Percentiles rank a stretch among this genome's conserved stretches.
phyloP scores from a whole-genome alignment of 2,329 filamentous ascomycete genomes.

The Arthroderma uncinatum region DNA sequence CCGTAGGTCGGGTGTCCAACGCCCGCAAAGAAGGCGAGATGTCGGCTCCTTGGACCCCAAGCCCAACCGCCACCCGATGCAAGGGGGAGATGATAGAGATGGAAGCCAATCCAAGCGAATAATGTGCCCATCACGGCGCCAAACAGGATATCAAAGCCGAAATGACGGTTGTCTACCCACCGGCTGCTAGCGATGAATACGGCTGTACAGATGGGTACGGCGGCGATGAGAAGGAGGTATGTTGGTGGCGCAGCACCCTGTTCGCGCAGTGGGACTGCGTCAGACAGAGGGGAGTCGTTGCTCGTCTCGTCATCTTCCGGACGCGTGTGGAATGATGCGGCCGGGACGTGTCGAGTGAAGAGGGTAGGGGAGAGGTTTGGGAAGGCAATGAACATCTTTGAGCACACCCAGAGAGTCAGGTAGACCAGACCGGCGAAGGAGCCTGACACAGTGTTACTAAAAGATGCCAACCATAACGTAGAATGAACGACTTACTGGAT shows the following conservation, averaged over 20 bases:
- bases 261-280: constrained; percentile 44
- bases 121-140: constrained; percentile 68
- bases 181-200: constrained; percentile 76
- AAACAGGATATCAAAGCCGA: constrained; percentile 83
- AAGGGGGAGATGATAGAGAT: constrained; percentile 77
- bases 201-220: constrained; percentile 61
- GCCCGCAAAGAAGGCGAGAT: constrained; percentile 52
- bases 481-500: constrained; percentile 41
- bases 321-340: background rate
- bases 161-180: constrained; percentile 80
- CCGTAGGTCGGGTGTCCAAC: constrained; percentile 25
- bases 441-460: constrained; percentile 29
- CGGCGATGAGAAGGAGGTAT: constrained; percentile 59
- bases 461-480: background rate
- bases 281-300: background rate
- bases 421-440: constrained; percentile 73
- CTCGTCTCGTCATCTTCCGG: background rate
- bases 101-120: constrained; percentile 63
- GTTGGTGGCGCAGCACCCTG: constrained; percentile 73
- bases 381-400: constrained; percentile 40
- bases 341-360: constrained; percentile 18
- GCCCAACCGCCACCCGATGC: constrained; percentile 73
- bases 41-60: constrained; percentile 65
- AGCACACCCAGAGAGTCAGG: constrained; percentile 71
- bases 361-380: constrained; percentile 30